These are phyloP conservation scores for Amyloporia xantha DNA, from an alignment of 768 basidiomycete species.

Conservation along the genomic window DNA sequence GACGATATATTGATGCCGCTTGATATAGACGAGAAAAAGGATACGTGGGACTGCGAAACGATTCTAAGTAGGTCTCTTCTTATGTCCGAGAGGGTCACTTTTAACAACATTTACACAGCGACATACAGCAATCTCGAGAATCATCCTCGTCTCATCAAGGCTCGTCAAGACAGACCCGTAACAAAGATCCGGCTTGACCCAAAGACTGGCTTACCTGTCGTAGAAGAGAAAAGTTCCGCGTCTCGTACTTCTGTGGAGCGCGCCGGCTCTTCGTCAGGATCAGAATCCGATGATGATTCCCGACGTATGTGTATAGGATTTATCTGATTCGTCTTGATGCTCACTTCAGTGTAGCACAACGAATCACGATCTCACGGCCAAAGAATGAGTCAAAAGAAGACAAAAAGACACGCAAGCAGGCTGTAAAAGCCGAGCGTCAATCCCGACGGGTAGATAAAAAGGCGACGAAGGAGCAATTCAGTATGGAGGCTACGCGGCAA, in stretches of 20 bases:
- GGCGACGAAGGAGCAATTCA: slow-evolving; percentile 54
- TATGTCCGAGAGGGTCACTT: not conserved
- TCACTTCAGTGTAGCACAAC: slow-evolving; percentile 15
- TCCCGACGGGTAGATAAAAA: slow-evolving; percentile 63
- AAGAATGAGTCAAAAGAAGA: slow-evolving; percentile 73
- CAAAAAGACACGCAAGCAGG: slow-evolving; percentile 65
- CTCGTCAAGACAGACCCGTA: slow-evolving; percentile 45
- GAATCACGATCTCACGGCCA: slow-evolving; percentile 57
- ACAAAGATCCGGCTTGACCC: slow-evolving; percentile 68
- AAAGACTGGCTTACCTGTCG: slow-evolving; percentile 70
- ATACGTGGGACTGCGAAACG: slow-evolving; percentile 95
- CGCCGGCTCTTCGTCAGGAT: slow-evolving; percentile 16
- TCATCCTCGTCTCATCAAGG: slow-evolving; percentile 83
- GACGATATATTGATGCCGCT: slow-evolving; percentile 35
- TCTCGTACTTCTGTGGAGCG: not conserved
- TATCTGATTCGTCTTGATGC: not conserved
- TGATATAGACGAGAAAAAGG: slow-evolving; percentile 50
- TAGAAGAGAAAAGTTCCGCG: slow-evolving; percentile 23
- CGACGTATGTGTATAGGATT: slow-evolving; percentile 20
- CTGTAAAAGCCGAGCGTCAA: slow-evolving; percentile 61
- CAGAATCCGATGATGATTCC: slow-evolving; percentile 21
- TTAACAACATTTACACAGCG: slow-evolving; percentile 46
- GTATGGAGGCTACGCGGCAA: slow-evolving; percentile 56
- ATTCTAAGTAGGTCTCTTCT: slow-evolving; percentile 63
- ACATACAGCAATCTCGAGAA: slow-evolving; percentile 98